A percentile compares a stretch with the other conserved stretches of the same genome.
These are phyloP conservation scores for Amylocystis lapponica DNA, from an alignment of 768 basidiomycete species.

Conservation along the genomic window DNA sequence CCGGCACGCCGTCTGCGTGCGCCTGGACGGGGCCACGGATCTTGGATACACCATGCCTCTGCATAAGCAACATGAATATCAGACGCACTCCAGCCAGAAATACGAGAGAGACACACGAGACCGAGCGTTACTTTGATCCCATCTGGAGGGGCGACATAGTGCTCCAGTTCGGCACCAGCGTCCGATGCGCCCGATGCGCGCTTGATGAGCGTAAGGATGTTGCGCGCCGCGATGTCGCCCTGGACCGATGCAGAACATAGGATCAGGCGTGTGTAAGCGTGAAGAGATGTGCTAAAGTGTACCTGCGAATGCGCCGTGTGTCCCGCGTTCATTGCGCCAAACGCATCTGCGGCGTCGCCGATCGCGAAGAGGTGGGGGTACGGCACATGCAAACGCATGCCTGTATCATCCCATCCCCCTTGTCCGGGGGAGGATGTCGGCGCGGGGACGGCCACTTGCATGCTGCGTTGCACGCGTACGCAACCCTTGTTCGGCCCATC, in stretches of 20 bases:
- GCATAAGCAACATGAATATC: slow-evolving; percentile 1
- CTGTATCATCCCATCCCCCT: slow-evolving; percentile 7
- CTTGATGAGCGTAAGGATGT: slow-evolving; percentile 41
- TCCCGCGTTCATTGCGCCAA: slow-evolving; percentile 57
- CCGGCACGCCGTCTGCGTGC: slow-evolving; percentile 32
- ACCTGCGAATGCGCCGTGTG: slow-evolving; percentile 51
- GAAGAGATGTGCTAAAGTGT: not conserved
- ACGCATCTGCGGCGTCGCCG: slow-evolving; percentile 60
- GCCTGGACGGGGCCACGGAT: slow-evolving; percentile 28
- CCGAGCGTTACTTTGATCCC: slow-evolving; percentile 63
- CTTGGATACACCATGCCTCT: slow-evolving; percentile 44
- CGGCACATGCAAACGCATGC: slow-evolving; percentile 22
- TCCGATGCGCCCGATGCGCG: not conserved
- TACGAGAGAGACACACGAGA: slow-evolving; percentile 32
- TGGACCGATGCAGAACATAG: slow-evolving; percentile 18
- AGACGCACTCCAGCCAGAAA: not conserved
- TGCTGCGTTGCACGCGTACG: slow-evolving; percentile 41
- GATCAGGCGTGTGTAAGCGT: not conserved
- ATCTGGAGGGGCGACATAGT: slow-evolving; percentile 40
- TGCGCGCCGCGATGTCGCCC: slow-evolving; percentile 48
- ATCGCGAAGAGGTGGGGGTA: slow-evolving; percentile 56
- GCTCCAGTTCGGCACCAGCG: slow-evolving; percentile 27
- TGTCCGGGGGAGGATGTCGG: not conserved
- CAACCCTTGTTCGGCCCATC: slow-evolving; percentile 35
- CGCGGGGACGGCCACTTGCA: slow-evolving; percentile 40